phyloP scores from a whole-genome alignment of 495 filamentous ascomycete genomes.

The Venustampulla echinocandica region DNA sequence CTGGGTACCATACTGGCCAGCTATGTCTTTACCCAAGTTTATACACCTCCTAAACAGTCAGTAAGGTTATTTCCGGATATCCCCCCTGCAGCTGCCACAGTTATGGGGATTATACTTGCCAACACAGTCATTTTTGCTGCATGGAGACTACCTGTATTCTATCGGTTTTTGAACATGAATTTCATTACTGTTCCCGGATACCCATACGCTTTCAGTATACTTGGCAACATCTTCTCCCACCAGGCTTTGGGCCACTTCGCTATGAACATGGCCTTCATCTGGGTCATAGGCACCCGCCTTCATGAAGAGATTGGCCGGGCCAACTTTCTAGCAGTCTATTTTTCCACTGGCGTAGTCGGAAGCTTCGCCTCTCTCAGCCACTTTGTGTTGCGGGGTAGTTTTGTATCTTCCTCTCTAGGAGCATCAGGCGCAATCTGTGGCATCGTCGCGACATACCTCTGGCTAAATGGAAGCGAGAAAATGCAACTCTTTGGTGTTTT shows the following conservation, averaged over 20 bases:
- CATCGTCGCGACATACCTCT: constrained; percentile 58
- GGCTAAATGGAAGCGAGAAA: constrained; percentile 47
- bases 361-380: constrained; percentile 53
- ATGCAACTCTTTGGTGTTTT: constrained; percentile 42
- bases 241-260: constrained; percentile 55
- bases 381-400: constrained; percentile 44
- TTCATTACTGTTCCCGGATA: constrained; percentile 65
- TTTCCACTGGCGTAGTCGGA: constrained; percentile 57
- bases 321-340: constrained; percentile 71
- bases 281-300: constrained; percentile 43
- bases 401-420: constrained; percentile 52
- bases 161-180: constrained; percentile 68
- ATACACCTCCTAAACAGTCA: constrained; percentile 49
- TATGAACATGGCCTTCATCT: constrained; percentile 58
- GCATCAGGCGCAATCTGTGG: constrained; percentile 68
- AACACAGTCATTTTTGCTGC: constrained; percentile 54
- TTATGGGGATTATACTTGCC: constrained; percentile 52
- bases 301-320: constrained; percentile 86
- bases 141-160: constrained; percentile 64
- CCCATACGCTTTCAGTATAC: constrained; percentile 52
- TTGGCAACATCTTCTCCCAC: constrained; percentile 76
- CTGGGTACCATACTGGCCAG: constrained; percentile 41
- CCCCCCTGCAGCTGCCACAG: constrained; percentile 72
- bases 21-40: constrained; percentile 48
- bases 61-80: constrained; percentile 62